Evolutionary conservation across 2,329 filamentous ascomycete genomes (phyloP), one percentile per base, ranked within the genome.

Genomic region (Hirsutella thompsonii): DNA sequence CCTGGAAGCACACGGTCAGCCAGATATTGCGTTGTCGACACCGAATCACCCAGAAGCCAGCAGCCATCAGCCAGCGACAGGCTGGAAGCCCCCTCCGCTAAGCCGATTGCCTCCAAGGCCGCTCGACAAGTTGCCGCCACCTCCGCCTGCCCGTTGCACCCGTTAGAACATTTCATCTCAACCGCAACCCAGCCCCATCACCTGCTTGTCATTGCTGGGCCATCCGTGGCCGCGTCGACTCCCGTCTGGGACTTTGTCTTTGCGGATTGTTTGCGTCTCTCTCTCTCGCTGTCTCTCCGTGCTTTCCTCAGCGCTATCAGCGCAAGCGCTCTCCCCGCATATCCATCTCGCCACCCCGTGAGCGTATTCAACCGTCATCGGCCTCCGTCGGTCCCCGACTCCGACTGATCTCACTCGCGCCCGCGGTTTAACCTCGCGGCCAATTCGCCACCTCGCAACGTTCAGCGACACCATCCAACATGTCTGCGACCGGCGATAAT

Each of bases 401-500:
- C 16, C 18, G 13, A 18, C n/a, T 16, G 13, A 26, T 18, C 26
- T 32, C 11, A 18, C 20, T 19, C n/a, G 4, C 14, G 13, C 19
- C 9, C 5, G 5, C 14, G 3, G 10, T 32, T 21, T 20, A 19
- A 9, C 16, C 20, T 41, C 39, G 32, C 4, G 16, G 10, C n/a
- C 9, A 8, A 18, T 20, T 14, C 19, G 20, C 6, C 21, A 14
- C 21, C 20, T 16, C 16, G 20, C 20, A 14, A 29, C 23, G 2
- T 0, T 30, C 16, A 30, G 16, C 14, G 4, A 20, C 36, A 26
- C 35, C 19, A 28, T 42, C 42, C 41, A 42, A 5, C 42, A 77
- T 77, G 73, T 63, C 39, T 34, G 34, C 19, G 19, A 9, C 69
- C 42, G 63, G 61, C 41, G 58, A 66, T 44, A 55, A 59, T 44